A percentile compares a stretch with the other conserved stretches of the same genome.
Evolutionary conservation across 257 asterid species (phyloP).

Genomic region (Solanum bukasovii): DNA sequence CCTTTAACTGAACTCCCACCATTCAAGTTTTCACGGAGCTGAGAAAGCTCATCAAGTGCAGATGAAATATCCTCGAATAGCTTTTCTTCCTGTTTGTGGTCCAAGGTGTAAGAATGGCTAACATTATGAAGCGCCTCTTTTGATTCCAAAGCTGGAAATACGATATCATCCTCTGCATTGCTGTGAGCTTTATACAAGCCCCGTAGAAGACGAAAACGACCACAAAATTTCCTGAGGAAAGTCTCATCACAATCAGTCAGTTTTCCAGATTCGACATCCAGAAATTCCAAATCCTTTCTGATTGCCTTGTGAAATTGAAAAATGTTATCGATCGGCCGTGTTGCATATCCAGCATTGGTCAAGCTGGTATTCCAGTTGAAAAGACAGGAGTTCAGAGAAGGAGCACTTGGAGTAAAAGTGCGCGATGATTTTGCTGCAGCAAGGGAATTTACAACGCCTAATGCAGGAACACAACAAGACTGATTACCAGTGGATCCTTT

Average conservation of each 20-base stretch:
- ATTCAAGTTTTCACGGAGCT: constrained; percentile 48
- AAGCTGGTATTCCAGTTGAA: constrained; percentile 76
- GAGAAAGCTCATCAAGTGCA: constrained; percentile 64
- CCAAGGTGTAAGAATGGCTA: constrained; percentile 92
- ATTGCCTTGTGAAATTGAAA: constrained; percentile 95
- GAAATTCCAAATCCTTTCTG: constrained; percentile 88
- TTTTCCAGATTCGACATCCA: constrained; percentile 79
- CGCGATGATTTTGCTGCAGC: constrained; percentile 71
- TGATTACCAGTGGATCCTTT: constrained; percentile 39
- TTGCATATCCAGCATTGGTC: constrained; percentile 29
- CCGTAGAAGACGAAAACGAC: constrained; percentile 88
- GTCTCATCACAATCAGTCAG: constrained; percentile 62
- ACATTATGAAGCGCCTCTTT: constrained; percentile 91
- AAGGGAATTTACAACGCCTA: constrained; percentile 72
- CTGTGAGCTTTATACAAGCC: constrained; percentile 96
- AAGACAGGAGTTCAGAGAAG: constrained; percentile 83
- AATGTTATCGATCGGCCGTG: constrained; percentile 84
- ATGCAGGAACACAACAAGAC: constrained; percentile 91
- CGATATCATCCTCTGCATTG: constrained; percentile 98
- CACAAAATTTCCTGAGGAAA: constrained; percentile 75
- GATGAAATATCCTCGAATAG: constrained; percentile 85
- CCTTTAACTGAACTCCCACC: constrained; percentile 26
- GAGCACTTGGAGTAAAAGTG: constrained; percentile 68
- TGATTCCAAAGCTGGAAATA: constrained; percentile 93
- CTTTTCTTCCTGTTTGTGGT: constrained; percentile 93